These are phyloP conservation scores for Marchantia paleacea DNA, from an alignment of 225 moss, liverwort and hornwort species.

Conservation along the genomic window DNA sequence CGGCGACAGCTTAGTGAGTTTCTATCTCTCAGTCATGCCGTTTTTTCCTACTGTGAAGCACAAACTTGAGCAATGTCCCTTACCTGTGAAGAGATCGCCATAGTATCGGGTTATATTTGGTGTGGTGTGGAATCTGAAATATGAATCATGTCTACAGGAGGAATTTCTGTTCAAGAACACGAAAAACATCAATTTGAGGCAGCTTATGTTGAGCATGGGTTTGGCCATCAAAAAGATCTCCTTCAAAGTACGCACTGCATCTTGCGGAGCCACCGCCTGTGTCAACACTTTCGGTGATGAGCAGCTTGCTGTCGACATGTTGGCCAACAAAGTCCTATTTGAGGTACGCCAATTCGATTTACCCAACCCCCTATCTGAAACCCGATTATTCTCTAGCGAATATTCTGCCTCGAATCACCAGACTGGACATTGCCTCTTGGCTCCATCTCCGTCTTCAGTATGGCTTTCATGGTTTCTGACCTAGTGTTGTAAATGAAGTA, in stretches of 20 bases:
- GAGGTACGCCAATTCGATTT: conserved; percentile 39
- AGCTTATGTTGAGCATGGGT: conserved; percentile 79
- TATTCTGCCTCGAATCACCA: neutral
- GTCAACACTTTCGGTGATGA: conserved; percentile 96
- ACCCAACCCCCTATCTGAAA: neutral
- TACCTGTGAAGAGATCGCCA: neutral
- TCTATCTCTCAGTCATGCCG: neutral
- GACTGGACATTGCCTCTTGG: neutral
- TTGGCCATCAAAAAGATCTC: conserved; percentile 86
- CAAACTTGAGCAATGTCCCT: neutral
- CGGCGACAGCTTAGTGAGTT: conserved; percentile 52
- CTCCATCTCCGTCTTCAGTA: too few relatives aligned
- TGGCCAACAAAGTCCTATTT: conserved; percentile 91
- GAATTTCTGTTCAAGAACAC: conserved; percentile 64
- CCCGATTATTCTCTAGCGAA: neutral
- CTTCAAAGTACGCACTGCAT: conserved; percentile 96
- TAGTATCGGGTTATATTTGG: neutral
- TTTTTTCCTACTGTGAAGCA: neutral
- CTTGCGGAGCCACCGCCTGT: conserved; percentile 87
- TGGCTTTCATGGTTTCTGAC: too few relatives aligned
- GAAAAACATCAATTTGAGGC: conserved; percentile 65
- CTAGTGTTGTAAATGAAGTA: neutral
- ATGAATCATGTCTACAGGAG: conserved; percentile 35
- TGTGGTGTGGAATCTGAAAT: neutral
- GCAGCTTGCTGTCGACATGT: conserved; percentile 86